phyloP scores from a whole-genome alignment of 2,329 filamentous ascomycete species.

The Xylaria sp. region DNA sequence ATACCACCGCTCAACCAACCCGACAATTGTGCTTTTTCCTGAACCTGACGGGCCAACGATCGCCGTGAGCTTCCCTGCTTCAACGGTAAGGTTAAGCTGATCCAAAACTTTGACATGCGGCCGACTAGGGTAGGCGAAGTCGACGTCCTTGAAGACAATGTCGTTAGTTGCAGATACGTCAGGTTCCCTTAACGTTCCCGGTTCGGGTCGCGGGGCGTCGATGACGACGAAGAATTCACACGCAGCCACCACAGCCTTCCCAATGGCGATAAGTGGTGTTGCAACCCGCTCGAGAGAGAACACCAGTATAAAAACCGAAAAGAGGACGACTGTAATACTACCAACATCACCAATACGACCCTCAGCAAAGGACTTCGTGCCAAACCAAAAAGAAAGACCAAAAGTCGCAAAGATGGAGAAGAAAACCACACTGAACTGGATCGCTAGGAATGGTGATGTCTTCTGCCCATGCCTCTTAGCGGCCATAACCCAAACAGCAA shows the following conservation, averaged over 20 bases:
- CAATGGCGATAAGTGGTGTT: slow-evolving; percentile 62
- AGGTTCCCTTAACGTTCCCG: slow-evolving; percentile 51
- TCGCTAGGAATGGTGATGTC: slow-evolving; percentile 56
- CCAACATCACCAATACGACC: slow-evolving; percentile 55
- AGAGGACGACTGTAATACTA: slow-evolving; percentile 61
- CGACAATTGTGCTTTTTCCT: slow-evolving; percentile 77
- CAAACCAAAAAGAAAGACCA: slow-evolving; percentile 67
- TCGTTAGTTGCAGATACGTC: slow-evolving; percentile 57
- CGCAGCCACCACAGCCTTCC: slow-evolving; percentile 62
- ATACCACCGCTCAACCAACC: slow-evolving; percentile 75
- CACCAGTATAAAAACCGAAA: slow-evolving; percentile 64
- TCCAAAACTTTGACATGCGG: slow-evolving; percentile 69
- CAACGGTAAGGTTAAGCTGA: slow-evolving; percentile 61
- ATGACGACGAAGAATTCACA: slow-evolving; percentile 63
- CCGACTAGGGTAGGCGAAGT: slow-evolving; percentile 74
- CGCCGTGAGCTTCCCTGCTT: slow-evolving; percentile 70
- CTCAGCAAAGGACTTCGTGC: slow-evolving; percentile 56
- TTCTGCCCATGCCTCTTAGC: slow-evolving; percentile 55
- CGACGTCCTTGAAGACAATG: slow-evolving; percentile 67
- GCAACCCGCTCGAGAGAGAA: slow-evolving; percentile 63
- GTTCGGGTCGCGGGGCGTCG: slow-evolving; percentile 51
- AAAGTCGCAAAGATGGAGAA: slow-evolving; percentile 60
- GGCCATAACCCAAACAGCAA: slow-evolving; percentile 60
- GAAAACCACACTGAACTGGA: slow-evolving; percentile 61
- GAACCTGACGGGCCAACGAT: slow-evolving; percentile 76